phyloP scores from a whole-genome alignment of 129 eudicot species.

The Lactuca saligna region DNA sequence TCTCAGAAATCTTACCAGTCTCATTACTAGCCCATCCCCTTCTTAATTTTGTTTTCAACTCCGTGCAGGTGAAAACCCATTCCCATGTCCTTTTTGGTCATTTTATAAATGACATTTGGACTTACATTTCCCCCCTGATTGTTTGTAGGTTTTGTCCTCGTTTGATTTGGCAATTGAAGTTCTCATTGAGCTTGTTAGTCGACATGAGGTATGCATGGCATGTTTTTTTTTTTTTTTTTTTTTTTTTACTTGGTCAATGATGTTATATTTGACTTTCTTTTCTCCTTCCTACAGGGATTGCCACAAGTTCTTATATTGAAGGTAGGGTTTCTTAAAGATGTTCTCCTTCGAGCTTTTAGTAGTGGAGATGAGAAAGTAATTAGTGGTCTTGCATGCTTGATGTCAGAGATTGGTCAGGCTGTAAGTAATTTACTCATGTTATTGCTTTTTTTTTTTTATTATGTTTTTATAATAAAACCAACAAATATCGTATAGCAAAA shows the following conservation, averaged over 20 bases:
- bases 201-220: constrained; percentile 65
- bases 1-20: constrained; percentile 59
- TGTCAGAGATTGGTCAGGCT: constrained; percentile 99
- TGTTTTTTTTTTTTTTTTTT: background rate
- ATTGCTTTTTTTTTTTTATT: constrained; percentile 28
- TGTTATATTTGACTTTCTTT: constrained; percentile 12
- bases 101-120: constrained; percentile 19
- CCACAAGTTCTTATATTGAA: constrained; percentile 81
- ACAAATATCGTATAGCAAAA: background rate
- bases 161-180: constrained; percentile 89
- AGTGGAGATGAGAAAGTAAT: constrained; percentile 76
- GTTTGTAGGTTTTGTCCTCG: constrained; percentile 63
- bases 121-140: constrained; percentile 23
- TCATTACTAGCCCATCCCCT: constrained; percentile 77
- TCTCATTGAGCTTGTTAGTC: constrained; percentile 82
- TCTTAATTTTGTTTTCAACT: constrained; percentile 75
- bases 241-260: constrained; percentile 6
- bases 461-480: background rate
- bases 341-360: constrained; percentile 74
- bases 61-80: constrained; percentile 61
- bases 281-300: constrained; percentile 50
- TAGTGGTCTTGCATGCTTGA: constrained; percentile 86
- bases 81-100: constrained; percentile 7
- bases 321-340: constrained; percentile 78
- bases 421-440: constrained; percentile 49